A percentile compares a stretch with the other conserved stretches of the same genome.
Evolutionary conservation across 306 rosid genomes (phyloP).

Genomic region (Inga oerstediana): DNA sequence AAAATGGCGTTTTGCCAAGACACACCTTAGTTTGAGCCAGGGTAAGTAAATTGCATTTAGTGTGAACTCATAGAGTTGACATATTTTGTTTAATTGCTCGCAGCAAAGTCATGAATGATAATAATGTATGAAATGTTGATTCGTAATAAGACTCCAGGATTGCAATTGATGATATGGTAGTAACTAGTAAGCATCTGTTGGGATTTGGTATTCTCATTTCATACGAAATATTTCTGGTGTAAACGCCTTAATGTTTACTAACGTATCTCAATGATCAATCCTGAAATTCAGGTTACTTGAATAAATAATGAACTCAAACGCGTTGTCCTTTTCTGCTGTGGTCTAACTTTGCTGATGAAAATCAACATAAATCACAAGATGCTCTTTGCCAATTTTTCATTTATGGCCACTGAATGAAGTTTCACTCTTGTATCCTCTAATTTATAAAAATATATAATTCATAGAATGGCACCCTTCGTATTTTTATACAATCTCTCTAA

Average conservation of each 20-base stretch:
- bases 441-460: slow-evolving; percentile 18
- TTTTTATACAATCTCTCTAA: slow-evolving; percentile 15
- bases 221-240: background rate
- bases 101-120: background rate
- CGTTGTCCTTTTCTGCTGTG: background rate
- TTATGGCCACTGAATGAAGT: slow-evolving; percentile 6
- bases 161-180: background rate
- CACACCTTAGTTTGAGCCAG: slow-evolving; percentile 4
- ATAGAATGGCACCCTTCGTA: slow-evolving; percentile 3
- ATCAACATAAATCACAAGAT: background rate
- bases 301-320: background rate
- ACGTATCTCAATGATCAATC: background rate
- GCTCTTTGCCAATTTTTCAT: background rate
- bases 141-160: background rate
- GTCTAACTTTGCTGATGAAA: slow-evolving; percentile 20
- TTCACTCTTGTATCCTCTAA: slow-evolving; percentile 9
- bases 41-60: slow-evolving; percentile 5
- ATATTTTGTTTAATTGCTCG: slow-evolving; percentile 7
- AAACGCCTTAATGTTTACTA: background rate
- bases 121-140: slow-evolving; percentile 3
- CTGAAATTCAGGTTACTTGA: slow-evolving; percentile 19
- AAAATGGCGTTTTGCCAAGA: slow-evolving; percentile 27
- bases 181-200: background rate
- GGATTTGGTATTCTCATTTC: slow-evolving; percentile 5
- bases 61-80: background rate